These are phyloP conservation scores for Xanthoparmelia taractica DNA, from an alignment of 495 filamentous ascomycete species.

Conservation along the genomic window DNA sequence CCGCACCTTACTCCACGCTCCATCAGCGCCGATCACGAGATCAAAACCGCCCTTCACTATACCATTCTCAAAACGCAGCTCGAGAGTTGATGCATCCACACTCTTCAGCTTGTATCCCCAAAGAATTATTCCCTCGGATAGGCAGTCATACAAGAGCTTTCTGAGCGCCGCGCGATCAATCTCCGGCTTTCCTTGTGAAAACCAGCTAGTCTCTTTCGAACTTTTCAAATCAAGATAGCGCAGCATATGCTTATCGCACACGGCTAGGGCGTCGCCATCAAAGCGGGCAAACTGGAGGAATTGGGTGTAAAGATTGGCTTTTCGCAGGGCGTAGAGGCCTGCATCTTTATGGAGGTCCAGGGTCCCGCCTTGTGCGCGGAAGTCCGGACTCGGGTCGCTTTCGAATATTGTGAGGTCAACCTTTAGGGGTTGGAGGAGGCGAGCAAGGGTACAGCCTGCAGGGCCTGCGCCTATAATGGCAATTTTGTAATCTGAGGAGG, in stretches of 20 bases:
- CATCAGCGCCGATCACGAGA: constrained; percentile 42
- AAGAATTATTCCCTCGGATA: constrained; percentile 26
- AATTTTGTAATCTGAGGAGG: constrained; percentile 26
- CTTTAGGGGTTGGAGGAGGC: constrained; percentile 39
- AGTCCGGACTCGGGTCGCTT: constrained; percentile 36
- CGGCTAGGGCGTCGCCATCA: constrained; percentile 13
- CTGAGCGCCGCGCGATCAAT: constrained; percentile 30
- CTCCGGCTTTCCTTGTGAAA: constrained; percentile 28
- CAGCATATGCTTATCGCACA: constrained; percentile 27
- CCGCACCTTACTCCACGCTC: constrained; percentile 37
- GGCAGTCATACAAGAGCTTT: constrained; percentile 28
- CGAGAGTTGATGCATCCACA: constrained; percentile 10
- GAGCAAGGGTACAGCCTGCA: constrained; percentile 46
- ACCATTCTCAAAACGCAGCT: constrained; percentile 11
- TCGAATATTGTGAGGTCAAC: constrained; percentile 44
- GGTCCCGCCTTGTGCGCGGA: constrained; percentile 43
- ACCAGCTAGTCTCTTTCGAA: constrained; percentile 25
- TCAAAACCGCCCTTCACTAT: constrained; percentile 27
- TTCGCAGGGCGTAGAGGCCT: constrained; percentile 44
- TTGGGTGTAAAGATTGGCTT: constrained; percentile 39
- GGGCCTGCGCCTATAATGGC: constrained; percentile 54
- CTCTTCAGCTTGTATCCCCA: constrained; percentile 26
- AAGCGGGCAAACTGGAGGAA: constrained; percentile 35
- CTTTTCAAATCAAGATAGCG: constrained; percentile 16
- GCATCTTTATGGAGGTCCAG: constrained; percentile 47